Evolutionary conservation across 164 flowering plant genomes (phyloP), one percentile per base, ranked within the genome.

Genomic region (Macadamia tetraphylla): DNA sequence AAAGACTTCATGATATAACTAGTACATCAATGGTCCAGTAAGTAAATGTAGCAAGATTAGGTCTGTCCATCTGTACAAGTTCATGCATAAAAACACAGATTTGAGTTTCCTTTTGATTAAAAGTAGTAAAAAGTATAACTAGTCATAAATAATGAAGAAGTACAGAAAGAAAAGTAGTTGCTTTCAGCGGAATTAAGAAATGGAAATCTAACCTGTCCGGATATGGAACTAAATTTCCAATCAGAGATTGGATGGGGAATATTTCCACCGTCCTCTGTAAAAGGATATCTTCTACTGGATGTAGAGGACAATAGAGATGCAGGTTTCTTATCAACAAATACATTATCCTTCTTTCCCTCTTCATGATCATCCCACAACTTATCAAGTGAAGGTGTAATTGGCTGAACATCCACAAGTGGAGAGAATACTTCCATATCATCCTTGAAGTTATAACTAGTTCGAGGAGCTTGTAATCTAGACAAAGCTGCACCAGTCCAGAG

Each of bases 371-470:
- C 84, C 94, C 90, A 87, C 71, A 84, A 44, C 77, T 84, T 87
- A 76, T 87, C 86, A 63, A 89, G 80, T 49, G 97, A 85, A 12
- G 96, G 96, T 13, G 97, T 88, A 68, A 92, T 85, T 61, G 99
- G 96, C 71, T 86, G 91, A 76, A 92, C 97, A 71, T 94, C 98
- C 67, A 90, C 90, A 67, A 95, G 85, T 13, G 99, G 99, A 63
- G 99, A 95, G 73, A 95, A 95, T 12, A 95, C 93, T 58, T 92
- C 97, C 99, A 95, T 92, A 59, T 92, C 99, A 75, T 95, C 99
- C 82, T 85, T 92, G 70, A 86, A 81, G 77, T 86, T 85, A 68
- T 80, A 81, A 75, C 74, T 76, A 62, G 87, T 62, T 64, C 86
- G 91, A 73, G 87, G 81, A 67, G 96, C 83, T 63, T 87, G 85